Base-by-base conservation (phyloP, 1,284 basidiomycete genomes). In the Anthracocystis panici-leucophaei region DNA sequence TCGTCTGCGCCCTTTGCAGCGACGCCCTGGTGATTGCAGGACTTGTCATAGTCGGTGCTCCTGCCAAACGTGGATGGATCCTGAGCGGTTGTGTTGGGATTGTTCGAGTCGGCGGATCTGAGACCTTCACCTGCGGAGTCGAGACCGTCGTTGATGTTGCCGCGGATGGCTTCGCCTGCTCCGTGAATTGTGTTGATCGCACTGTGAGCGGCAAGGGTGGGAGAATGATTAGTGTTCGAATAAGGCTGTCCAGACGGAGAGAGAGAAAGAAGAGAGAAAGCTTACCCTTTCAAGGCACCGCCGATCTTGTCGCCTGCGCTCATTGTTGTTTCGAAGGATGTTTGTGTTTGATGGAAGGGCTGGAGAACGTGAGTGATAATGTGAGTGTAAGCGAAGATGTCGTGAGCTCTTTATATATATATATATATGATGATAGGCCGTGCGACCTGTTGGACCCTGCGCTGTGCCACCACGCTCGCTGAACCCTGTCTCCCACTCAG, bases 251-350 rank as follows among this genome's bases (percentile, higher is more conserved):
- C 18, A 11, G 38, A 23, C 18, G 16, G 31, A 21, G 25, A 16
- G 44, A 49, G 21, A n/a, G 44, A 41, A 14, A 11, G 29, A n/a
- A 18, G 31, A 21, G 23, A n/a, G 44, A 49, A n/a, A 23, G 62
- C 75, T 74, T 65, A 81, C 79, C 79, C 79, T 51, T 80, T 80
- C 59, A 81, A 52, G 42, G 65, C 70, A 27, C 74, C 58, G 9
- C 78, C 78, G 48, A 80, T 31, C 9, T 66, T 68, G 52, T 81
- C 53, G 33, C 75, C 75, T 48, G 61, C 45, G 27, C 52, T 45
- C 56, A 50, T 59, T n/a, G 12, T 60, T 33, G 49, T 21, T 57
- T n/a, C 27, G 27, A 48, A 6, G 2, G 46, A 6, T 18, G 12
- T 12, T 25, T n/a, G 27, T n/a, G 18, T 25, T 12, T 14, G 31